Conservation (phyloP, 2,329 filamentous ascomycete genomes). For the Botrytis aclada region DNA sequence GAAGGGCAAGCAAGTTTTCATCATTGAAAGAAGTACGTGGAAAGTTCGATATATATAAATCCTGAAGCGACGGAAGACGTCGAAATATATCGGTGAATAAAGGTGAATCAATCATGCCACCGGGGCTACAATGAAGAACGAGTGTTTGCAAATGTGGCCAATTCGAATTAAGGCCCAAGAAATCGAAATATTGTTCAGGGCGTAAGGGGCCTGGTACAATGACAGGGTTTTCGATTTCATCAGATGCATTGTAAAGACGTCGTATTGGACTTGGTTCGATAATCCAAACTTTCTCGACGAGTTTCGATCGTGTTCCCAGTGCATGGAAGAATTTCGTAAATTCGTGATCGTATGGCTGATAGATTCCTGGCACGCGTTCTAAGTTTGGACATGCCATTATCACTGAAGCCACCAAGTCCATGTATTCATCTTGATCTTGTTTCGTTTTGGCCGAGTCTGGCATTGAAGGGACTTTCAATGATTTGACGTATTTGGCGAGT, state of each 20-base stretch:
- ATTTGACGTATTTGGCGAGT: conserved; percentile 54
- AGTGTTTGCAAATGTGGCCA: conserved; percentile 57
- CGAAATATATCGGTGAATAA: conserved; percentile 51
- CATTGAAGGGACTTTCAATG: conserved; percentile 53
- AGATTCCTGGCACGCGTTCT: conserved; percentile 55
- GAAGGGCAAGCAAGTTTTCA: conserved; percentile 52
- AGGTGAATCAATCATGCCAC: conserved; percentile 51
- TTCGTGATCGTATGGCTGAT: conserved; percentile 53
- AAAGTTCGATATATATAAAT: conserved; percentile 58
- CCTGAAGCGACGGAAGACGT: conserved; percentile 52
- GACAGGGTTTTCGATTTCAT: conserved; percentile 27
- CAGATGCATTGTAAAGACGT: conserved; percentile 38
- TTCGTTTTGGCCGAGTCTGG: conserved; percentile 40
- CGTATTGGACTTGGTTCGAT: conserved; percentile 39
- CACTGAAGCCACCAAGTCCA: conserved; percentile 56
- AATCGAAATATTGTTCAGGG: conserved; percentile 43
- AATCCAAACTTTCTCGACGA: conserved; percentile 60
- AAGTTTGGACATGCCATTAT: conserved; percentile 65
- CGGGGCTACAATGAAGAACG: conserved; percentile 57
- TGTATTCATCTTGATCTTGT: conserved; percentile 48
- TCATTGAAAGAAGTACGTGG: conserved; percentile 57
- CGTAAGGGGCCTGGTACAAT: conserved; percentile 42
- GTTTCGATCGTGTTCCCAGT: conserved; percentile 52
- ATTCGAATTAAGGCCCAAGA: conserved; percentile 50
- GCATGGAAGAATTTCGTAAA: conserved; percentile 58